Percentiles rank a stretch among this genome's conserved stretches.
phyloP scores from a whole-genome alignment of 192 early-diverging fungal species.

The Entomortierella beljakovae region DNA sequence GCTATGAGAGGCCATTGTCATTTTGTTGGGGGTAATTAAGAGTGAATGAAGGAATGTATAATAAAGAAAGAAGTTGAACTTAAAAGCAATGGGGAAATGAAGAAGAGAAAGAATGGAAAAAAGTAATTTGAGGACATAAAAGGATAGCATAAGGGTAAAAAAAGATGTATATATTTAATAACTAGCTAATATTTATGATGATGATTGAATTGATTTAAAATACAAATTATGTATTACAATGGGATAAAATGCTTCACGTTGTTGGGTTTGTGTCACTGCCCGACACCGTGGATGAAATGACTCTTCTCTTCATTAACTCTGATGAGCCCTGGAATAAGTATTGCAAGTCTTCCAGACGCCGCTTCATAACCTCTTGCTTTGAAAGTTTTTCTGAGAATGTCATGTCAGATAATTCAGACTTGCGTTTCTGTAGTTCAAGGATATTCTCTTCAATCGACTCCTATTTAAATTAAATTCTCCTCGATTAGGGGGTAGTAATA shows the following conservation, averaged over 20 bases:
- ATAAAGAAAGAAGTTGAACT: not conserved
- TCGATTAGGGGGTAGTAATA: not conserved
- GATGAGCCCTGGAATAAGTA: slow-evolving; percentile 54
- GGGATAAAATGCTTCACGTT: no score
- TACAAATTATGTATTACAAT: no score
- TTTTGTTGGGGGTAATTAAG: not conserved
- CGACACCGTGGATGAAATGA: not conserved
- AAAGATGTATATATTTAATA: no score
- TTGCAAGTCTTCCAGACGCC: slow-evolving; percentile 54
- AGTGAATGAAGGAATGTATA: not conserved
- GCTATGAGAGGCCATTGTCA: not conserved
- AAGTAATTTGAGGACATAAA: no score
- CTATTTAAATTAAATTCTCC: not conserved
- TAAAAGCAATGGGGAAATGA: not conserved
- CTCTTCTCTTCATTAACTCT: slow-evolving; percentile 38
- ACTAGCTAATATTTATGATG: no score
- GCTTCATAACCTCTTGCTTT: slow-evolving; percentile 53
- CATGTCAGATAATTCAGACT: slow-evolving; percentile 55
- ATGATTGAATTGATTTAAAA: no score
- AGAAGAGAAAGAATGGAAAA: not conserved
- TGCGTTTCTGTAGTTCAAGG: slow-evolving; percentile 64
- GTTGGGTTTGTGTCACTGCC: not conserved
- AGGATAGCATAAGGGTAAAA: no score
- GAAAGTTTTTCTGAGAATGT: slow-evolving; percentile 55
- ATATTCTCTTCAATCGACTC: slow-evolving; percentile 68